phyloP scores from a whole-genome alignment of 2,329 filamentous ascomycete genomes.

The Hirsutella rhossiliensis region DNA sequence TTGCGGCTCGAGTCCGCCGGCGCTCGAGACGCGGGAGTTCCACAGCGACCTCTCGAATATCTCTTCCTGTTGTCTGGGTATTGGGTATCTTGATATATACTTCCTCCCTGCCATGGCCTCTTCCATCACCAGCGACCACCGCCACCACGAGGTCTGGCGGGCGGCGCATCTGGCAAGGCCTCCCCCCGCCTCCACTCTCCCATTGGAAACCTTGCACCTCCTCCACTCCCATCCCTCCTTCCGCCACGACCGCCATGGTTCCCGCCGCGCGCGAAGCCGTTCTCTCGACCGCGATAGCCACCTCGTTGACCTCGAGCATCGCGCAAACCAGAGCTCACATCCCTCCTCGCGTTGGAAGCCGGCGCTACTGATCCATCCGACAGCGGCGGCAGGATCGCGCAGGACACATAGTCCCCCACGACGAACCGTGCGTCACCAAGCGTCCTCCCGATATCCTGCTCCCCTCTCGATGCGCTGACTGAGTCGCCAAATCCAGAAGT shows the following conservation, averaged over 20 bases:
- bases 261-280: conserved; percentile 19
- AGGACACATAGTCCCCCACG: conserved; percentile 79
- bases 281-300: conserved; percentile 12
- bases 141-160: conserved; percentile 14
- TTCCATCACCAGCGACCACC: conserved; percentile 15
- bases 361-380: conserved; percentile 64
- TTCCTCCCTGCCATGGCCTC: background rate
- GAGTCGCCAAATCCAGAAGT: conserved; percentile 25
- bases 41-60: too few relatives aligned
- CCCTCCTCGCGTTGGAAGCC: conserved; percentile 26
- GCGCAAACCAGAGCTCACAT: conserved; percentile 7
- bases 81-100: conserved; percentile 6
- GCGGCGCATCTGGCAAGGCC: conserved; percentile 40
- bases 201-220: conserved; percentile 19
- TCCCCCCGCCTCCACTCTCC: conserved; percentile 60
- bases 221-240: conserved; percentile 22
- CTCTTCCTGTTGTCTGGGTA: conserved; percentile 11
- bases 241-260: conserved; percentile 24
- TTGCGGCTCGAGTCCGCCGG: background rate
- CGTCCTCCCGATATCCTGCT: conserved; percentile 57
- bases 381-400: conserved; percentile 66
- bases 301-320: conserved; percentile 14
- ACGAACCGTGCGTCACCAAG: conserved; percentile 70
- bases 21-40: too few relatives aligned
- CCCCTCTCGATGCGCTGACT: conserved; percentile 19